Percentiles rank a stretch among this genome's conserved stretches.
Evolutionary conservation across 495 filamentous ascomycete species (phyloP).

Genomic region (Stereocaulon alpinum): DNA sequence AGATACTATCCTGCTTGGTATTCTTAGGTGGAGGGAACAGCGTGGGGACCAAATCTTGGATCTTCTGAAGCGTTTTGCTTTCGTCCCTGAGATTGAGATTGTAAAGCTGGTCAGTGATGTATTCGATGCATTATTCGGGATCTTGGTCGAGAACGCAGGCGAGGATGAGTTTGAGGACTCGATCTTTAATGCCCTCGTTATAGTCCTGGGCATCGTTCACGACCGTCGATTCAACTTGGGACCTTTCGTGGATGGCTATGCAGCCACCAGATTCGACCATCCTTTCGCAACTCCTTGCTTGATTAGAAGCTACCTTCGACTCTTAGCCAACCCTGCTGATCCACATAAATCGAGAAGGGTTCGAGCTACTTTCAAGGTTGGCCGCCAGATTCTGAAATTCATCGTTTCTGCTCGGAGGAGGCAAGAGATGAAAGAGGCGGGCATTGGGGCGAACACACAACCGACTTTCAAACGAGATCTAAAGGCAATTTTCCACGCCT

Average conservation of each 20-base stretch:
- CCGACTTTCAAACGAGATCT: constrained; percentile 76
- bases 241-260: constrained; percentile 83
- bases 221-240: constrained; percentile 88
- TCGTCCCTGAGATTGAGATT: constrained; percentile 94
- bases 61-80: constrained; percentile 71
- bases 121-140: constrained; percentile 83
- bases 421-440: constrained; percentile 79
- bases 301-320: constrained; percentile 71
- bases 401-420: constrained; percentile 83
- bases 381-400: constrained; percentile 84
- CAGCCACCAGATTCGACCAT: constrained; percentile 83
- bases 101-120: constrained; percentile 88
- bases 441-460: constrained; percentile 72
- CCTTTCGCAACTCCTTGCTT: constrained; percentile 90
- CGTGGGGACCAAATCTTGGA: constrained; percentile 56
- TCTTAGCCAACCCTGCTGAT: constrained; percentile 69
- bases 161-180: constrained; percentile 88
- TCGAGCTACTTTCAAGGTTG: constrained; percentile 90
- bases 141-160: constrained; percentile 76
- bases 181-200: constrained; percentile 81
- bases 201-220: constrained; percentile 84
- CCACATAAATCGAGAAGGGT: constrained; percentile 71
- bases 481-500: constrained; percentile 74
- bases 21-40: constrained; percentile 78
- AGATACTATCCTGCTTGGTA: constrained; percentile 73